phyloP scores from a whole-genome alignment of 2,329 filamentous ascomycete genomes.

The Pezizomycotina sp. region DNA sequence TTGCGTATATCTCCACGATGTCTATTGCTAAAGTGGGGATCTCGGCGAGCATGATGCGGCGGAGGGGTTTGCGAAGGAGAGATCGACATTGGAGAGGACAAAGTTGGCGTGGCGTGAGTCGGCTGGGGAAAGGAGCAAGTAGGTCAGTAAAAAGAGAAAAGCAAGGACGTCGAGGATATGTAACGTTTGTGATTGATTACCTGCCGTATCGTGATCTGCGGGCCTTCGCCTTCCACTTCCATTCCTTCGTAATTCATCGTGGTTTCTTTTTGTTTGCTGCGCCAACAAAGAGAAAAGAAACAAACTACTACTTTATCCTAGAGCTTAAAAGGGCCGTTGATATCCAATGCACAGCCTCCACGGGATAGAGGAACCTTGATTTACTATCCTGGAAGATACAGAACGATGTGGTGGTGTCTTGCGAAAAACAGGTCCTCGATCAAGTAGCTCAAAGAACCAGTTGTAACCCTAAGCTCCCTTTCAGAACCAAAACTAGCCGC shows the following conservation, averaged over 20 bases:
- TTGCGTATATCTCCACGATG: slow-evolving; percentile 85
- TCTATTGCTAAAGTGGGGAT: slow-evolving; percentile 80
- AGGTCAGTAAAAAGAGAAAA: slow-evolving; percentile 19
- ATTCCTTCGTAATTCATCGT: slow-evolving; percentile 17
- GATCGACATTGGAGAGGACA: slow-evolving; percentile 72
- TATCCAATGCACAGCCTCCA: not conserved
- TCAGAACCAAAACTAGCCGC: too few species aligned
- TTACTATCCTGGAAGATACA: too few species aligned
- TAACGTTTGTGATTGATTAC: not conserved
- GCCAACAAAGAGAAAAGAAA: too few species aligned
- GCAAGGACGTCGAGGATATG: slow-evolving; percentile 1
- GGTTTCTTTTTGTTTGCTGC: too few species aligned
- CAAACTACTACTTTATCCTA: too few species aligned
- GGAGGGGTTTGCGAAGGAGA: slow-evolving; percentile 70
- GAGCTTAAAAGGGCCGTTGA: slow-evolving; percentile 1
- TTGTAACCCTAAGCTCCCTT: too few species aligned
- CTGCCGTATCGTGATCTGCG: slow-evolving; percentile 18
- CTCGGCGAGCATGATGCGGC: slow-evolving; percentile 80
- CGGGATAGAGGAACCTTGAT: too few species aligned
- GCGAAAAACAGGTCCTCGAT: too few species aligned
- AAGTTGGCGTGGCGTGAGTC: slow-evolving; percentile 74
- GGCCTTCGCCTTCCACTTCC: slow-evolving; percentile 15
- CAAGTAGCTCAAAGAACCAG: too few species aligned
- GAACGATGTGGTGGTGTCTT: too few species aligned
- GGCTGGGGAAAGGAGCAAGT: slow-evolving; percentile 34